Base-by-base conservation (phyloP, 495 filamentous ascomycete species). In the Podospora fimiseda region DNA sequence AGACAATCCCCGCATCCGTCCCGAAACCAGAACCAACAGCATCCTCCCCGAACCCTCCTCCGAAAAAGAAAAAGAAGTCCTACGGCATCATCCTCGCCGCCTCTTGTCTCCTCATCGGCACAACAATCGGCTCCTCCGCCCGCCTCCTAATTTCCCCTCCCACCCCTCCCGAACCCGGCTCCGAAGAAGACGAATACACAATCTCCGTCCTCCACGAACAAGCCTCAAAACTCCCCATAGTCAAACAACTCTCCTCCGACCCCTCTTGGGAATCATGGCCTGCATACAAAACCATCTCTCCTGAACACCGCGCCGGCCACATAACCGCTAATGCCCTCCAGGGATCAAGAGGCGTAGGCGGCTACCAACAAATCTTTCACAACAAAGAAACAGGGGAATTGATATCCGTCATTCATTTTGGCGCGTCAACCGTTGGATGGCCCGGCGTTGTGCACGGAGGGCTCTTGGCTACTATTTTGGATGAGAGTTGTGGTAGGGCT, bases 401-500 rank as follows among this genome's bases (percentile, higher is more conserved):
- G 9, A 50, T 76, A 4, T 65, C 53, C 14, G 70, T 92, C 14
- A 70, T 90, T 15, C 85, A 70, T 63, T 78, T 92, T 38, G 88
- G 88, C 24, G 42, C 63, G 1, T 80, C 72, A 13, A 60, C 83
- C 18, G 71, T 80, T 27, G 87, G 89, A 2, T 91, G 86, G 85
- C 87, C 87, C n/a, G 79, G 78, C 2, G 71, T 89, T 18, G 81
- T 85, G 47, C 89, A 94, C 68, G 89, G 89, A 15, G 89, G 89
- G 15, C 74, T 76, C 2, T 73, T 89, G 36, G 87, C 82, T 3
- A 90, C 85, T 0, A 61, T 90, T 7, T 65, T 91, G 27, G 85
- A 89, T 63, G 88, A 94, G 68, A 71, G 68, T 14, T 68, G 82
- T 48, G 80, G 76, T 6, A 62, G 79, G 19, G 74, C 74, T 38